Evolutionary conservation across 1,284 basidiomycete genomes (phyloP).

Genomic region (Cutaneotrichosporon cavernicola): DNA sequence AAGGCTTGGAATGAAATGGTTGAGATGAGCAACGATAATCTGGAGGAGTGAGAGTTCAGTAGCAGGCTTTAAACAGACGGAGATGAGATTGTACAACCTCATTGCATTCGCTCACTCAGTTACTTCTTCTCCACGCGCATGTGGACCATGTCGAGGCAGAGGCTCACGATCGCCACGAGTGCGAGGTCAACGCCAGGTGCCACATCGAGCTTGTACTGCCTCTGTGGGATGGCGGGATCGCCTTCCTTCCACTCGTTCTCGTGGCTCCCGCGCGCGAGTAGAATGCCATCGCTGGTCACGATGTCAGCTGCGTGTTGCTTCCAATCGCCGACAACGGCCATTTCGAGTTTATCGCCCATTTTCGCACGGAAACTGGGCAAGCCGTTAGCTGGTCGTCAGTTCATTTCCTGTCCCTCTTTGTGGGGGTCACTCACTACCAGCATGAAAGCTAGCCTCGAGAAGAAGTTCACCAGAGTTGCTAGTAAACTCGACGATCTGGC

Average conservation of each 20-base stretch:
- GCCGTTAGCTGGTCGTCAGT: background rate
- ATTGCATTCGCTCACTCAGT: background rate
- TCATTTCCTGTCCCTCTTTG: background rate
- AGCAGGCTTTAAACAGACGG: too few species aligned
- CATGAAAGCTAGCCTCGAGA: background rate
- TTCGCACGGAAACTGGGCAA: background rate
- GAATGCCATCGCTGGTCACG: background rate
- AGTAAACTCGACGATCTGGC: background rate
- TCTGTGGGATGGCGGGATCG: background rate
- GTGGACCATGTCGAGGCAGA: slow-evolving; percentile 46
- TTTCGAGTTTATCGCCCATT: background rate
- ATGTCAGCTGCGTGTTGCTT: background rate
- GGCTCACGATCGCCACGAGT: slow-evolving; percentile 52
- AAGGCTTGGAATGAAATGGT: too few species aligned
- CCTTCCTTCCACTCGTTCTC: background rate
- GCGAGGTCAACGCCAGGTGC: slow-evolving; percentile 54
- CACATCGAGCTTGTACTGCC: slow-evolving; percentile 49
- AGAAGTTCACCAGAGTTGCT: background rate
- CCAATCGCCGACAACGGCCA: background rate
- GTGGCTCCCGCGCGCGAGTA: background rate
- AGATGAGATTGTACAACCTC: background rate
- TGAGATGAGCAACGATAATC: too few species aligned
- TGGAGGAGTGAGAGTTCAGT: too few species aligned
- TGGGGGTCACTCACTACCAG: background rate
- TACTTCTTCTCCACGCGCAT: background rate